Percentiles rank a stretch among this genome's conserved stretches.
Evolutionary conservation across 2,329 filamentous ascomycete species (phyloP).

Genomic region (Alternaria angustiovoidea): DNA sequence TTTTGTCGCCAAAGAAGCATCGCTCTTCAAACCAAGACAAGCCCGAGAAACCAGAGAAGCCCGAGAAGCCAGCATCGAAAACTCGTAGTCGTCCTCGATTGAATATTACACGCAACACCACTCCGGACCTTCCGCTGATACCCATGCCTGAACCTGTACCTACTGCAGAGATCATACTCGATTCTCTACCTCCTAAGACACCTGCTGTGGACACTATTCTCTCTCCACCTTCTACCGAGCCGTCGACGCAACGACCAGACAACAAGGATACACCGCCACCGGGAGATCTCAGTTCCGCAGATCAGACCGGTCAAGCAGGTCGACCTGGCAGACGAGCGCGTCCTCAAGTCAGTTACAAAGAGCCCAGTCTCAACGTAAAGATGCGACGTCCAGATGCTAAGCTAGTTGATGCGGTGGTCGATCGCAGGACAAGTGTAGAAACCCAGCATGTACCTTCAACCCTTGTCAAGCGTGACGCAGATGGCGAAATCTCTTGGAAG

Average conservation of each 20-base stretch:
- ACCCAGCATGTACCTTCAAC: slow-evolving; percentile 30
- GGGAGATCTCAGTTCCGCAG: slow-evolving; percentile 47
- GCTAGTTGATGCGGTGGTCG: slow-evolving; percentile 55
- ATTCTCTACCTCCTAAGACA: slow-evolving; percentile 51
- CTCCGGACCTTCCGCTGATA: slow-evolving; percentile 30
- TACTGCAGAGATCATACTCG: slow-evolving; percentile 43
- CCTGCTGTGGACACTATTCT: slow-evolving; percentile 51
- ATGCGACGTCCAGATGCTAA: slow-evolving; percentile 59
- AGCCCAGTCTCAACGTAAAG: slow-evolving; percentile 58
- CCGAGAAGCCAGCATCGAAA: slow-evolving; percentile 31
- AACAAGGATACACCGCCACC: slow-evolving; percentile 56
- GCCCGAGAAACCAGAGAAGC: slow-evolving; percentile 36
- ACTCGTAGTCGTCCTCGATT: slow-evolving; percentile 33
- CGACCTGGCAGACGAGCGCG: slow-evolving; percentile 57
- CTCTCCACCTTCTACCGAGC: slow-evolving; percentile 55
- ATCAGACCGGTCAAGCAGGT: slow-evolving; percentile 43
- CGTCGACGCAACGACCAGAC: slow-evolving; percentile 49
- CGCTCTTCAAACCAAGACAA: slow-evolving; percentile 36
- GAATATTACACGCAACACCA: slow-evolving; percentile 36
- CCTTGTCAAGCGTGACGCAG: slow-evolving; percentile 40
- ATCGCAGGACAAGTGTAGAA: slow-evolving; percentile 39
- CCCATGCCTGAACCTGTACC: slow-evolving; percentile 32
- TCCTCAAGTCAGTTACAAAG: slow-evolving; percentile 59
- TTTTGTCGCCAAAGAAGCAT: slow-evolving; percentile 54
- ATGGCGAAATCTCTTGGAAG: slow-evolving; percentile 40